Evolutionary conservation across 768 basidiomycete species (phyloP), one percentile per base, ranked within the genome.

Genomic region (Kwoniella newhampshirensis): DNA sequence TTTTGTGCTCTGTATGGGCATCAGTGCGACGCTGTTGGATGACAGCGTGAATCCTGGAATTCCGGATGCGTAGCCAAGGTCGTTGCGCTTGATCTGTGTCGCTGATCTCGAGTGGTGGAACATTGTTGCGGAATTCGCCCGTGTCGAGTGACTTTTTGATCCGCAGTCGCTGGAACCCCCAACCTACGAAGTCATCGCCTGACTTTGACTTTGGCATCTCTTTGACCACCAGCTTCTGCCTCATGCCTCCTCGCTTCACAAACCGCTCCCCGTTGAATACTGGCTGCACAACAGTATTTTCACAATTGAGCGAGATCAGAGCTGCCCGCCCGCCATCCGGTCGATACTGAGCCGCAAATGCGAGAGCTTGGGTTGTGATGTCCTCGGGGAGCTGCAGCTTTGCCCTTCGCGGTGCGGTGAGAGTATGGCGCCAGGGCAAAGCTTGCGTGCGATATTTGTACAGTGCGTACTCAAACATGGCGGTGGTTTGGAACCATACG

Each of bases 321-420:
- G 73, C 75, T 5, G 71, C 71, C 7, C 53, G 51, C 3, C 69
- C 73, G 7, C 56, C 60, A 7, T 51, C 18, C 9, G 60, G 25
- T 30, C 35, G 43, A 47, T 43, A 51, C 23, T 47, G 30, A 30
- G 50, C 68, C 15, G 64, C 36, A 45, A 57, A 60, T 13, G 71
- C 75, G 7, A 73, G 51, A 11, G 75, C 75, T 46, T 76, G 73
- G 13, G 70, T 62, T 3, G 64, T 61, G 35, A 71, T 62, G 45
- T 71, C 71, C 23, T 76, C 74, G 0, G 62, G 55, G 0, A 79
- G 64, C 9, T 63, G 58, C 7, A 79, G 71, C 20, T 66, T 64
- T 13, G 59, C 47, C 6, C 77, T 70, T 2, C 43, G 47, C 6
- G 71, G 45, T 0, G 67, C 42, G 8, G 57, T 56, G 1, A 66